Base-by-base conservation (phyloP, 192 early-diverging fungal species). In the Linnemannia zychae region DNA sequence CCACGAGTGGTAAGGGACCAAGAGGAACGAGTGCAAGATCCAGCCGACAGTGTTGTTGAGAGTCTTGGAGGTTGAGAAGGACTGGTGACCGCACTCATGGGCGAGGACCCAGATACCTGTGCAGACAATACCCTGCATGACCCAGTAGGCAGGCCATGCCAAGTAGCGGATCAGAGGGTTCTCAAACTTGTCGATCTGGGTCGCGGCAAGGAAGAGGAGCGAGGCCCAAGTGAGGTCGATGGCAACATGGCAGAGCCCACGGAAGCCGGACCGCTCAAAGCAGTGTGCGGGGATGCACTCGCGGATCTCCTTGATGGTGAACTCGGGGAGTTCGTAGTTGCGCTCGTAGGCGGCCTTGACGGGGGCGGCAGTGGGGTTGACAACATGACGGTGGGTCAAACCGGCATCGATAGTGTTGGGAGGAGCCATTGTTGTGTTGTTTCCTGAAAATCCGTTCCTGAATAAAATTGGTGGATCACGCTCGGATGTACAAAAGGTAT, bases 1-100 rank as follows among this genome's bases (percentile, higher is more conserved):
- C 98, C 98, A 99, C 38, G 98, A 95, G 88, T 95, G 95, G 89
- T 93, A 99, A 22, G 98, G 98, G 40, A 99, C 98, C 67, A 99
- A 90, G 28, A 98, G 90, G 69, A 93, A 90, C 48, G 96, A 92
- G 92, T 99, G 98, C 75, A 99, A 88, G 44, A 99, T 88, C 89
- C 90, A 97, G 0, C 98, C 98, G 65, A 97, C 96, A 34, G 91
- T 83, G 86, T 98, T 94, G 90, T 98, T 97, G 84, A 98, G 87
- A n/a, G 92, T 90, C 71, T 92, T 92, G 89, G 94, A 93, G 47
- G 94, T 90, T n/a, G 96, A 96, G 90, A 97, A 99, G 4, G 94
- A 91, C 67, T 95, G 95, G 78, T 99, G 98, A 34, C 98, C 98
- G 79, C 98, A 99, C 88, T 99, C 98, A 81, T 98, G 94, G 44